These are phyloP conservation scores for Aspergillus sp. DNA, from an alignment of 2,329 filamentous ascomycete species.

Conservation along the genomic window DNA sequence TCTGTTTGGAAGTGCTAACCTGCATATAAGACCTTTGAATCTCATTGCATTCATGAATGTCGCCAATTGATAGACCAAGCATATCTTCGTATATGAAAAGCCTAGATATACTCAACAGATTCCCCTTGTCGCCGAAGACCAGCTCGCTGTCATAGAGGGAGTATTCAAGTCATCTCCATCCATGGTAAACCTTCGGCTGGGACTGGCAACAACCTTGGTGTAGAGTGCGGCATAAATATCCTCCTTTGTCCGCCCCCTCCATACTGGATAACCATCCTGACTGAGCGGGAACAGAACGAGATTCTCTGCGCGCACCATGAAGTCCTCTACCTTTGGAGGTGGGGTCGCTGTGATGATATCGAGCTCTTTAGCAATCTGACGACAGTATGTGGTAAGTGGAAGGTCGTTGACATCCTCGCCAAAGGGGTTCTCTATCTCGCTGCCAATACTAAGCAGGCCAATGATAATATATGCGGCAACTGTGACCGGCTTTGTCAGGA, in stretches of 20 bases:
- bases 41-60: too few relatives aligned
- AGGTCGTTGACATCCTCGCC: slow-evolving; percentile 80
- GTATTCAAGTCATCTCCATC: neutral
- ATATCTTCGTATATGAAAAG: neutral
- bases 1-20: too few relatives aligned
- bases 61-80: neutral
- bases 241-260: slow-evolving; percentile 48
- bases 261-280: slow-evolving; percentile 46
- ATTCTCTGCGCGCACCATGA: slow-evolving; percentile 38
- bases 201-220: slow-evolving; percentile 33
- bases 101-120: neutral
- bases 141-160: neutral
- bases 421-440: slow-evolving; percentile 83
- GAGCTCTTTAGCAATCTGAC: slow-evolving; percentile 69
- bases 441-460: slow-evolving; percentile 70
- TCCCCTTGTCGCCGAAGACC: neutral
- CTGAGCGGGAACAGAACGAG: slow-evolving; percentile 39
- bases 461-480: slow-evolving; percentile 77
- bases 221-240: slow-evolving; percentile 45
- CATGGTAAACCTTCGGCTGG: neutral
- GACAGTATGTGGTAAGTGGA: slow-evolving; percentile 72
- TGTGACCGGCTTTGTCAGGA: slow-evolving; percentile 12
- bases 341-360: slow-evolving; percentile 66
- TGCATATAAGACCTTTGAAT: too few relatives aligned
- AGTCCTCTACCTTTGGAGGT: slow-evolving; percentile 51